phyloP scores from a whole-genome alignment of 202 grass and related monocot species.

The Alloteropsis angusta region DNA sequence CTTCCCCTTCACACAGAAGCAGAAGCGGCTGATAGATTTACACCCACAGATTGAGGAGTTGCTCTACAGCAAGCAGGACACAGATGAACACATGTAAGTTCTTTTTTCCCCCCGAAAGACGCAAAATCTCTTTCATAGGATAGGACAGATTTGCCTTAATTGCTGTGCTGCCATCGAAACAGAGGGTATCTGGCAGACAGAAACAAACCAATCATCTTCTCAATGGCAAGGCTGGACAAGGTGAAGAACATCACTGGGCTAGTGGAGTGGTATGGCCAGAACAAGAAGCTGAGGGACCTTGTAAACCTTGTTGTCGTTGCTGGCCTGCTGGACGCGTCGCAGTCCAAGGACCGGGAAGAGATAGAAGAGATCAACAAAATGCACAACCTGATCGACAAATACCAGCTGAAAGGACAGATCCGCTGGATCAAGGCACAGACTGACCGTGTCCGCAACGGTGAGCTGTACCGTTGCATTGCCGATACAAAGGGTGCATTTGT shows the following conservation, averaged over 20 bases:
- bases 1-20: slow-evolving; percentile 89
- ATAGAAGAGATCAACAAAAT: slow-evolving; percentile 94
- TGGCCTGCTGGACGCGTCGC: slow-evolving; percentile 63
- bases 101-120: not conserved
- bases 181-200: slow-evolving; percentile 69
- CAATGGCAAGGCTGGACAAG: slow-evolving; percentile 90
- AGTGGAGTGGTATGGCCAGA: slow-evolving; percentile 86
- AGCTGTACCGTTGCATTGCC: slow-evolving; percentile 90
- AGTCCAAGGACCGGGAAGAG: slow-evolving; percentile 93
- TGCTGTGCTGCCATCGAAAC: not conserved
- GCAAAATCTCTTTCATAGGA: not conserved
- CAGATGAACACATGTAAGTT: slow-evolving; percentile 73
- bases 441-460: slow-evolving; percentile 77
- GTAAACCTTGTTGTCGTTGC: slow-evolving; percentile 78
- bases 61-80: slow-evolving; percentile 67
- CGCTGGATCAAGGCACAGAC: slow-evolving; percentile 84
- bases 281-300: slow-evolving; percentile 69
- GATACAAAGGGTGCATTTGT: slow-evolving; percentile 90
- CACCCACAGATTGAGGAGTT: slow-evolving; percentile 81
- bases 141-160: not conserved
- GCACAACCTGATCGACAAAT: slow-evolving; percentile 69
- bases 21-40: slow-evolving; percentile 59
- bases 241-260: slow-evolving; percentile 95
- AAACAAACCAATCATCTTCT: slow-evolving; percentile 89
- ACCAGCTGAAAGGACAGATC: slow-evolving; percentile 77